phyloP scores from a whole-genome alignment of 2,329 filamentous ascomycete species.

The Balansia obtecta region DNA sequence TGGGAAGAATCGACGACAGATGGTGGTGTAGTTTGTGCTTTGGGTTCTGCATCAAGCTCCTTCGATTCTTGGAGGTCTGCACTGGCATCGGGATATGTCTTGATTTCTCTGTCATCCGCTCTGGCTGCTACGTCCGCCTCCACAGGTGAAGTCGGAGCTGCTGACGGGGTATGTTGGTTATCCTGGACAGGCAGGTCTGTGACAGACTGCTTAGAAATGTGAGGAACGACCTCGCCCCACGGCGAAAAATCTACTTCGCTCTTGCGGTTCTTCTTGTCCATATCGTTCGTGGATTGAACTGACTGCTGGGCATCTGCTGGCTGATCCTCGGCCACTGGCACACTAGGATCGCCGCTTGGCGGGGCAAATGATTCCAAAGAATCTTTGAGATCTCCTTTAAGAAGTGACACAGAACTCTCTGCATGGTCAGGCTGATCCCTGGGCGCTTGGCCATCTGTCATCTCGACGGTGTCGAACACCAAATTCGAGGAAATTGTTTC shows the following conservation, averaged over 20 bases:
- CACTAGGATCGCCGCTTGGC: constrained; percentile 1
- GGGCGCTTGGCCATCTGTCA: neutral
- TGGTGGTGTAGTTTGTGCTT: neutral
- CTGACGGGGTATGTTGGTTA: neutral
- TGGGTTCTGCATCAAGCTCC: neutral
- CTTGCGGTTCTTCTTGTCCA: constrained; percentile 9
- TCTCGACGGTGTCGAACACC: neutral
- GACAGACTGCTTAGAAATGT: neutral
- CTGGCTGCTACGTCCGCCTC: neutral
- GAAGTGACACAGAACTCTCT: constrained; percentile 1
- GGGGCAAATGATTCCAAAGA: neutral
- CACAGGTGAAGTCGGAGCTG: neutral
- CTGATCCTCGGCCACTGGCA: constrained; percentile 2
- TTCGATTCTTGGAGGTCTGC: neutral
- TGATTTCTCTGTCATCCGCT: neutral
- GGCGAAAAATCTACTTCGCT: constrained; percentile 5
- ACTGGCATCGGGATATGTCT: neutral
- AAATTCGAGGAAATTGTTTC: neutral
- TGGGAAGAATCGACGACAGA: neutral
- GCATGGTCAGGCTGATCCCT: neutral
- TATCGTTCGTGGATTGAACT: constrained; percentile 8
- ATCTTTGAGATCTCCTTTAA: neutral
- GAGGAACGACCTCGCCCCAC: neutral
- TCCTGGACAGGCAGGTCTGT: neutral
- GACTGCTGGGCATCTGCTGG: constrained; percentile 7